Base-by-base conservation (phyloP, 108 stramenopile genomes). In the Discostella pseudostelligera region DNA sequence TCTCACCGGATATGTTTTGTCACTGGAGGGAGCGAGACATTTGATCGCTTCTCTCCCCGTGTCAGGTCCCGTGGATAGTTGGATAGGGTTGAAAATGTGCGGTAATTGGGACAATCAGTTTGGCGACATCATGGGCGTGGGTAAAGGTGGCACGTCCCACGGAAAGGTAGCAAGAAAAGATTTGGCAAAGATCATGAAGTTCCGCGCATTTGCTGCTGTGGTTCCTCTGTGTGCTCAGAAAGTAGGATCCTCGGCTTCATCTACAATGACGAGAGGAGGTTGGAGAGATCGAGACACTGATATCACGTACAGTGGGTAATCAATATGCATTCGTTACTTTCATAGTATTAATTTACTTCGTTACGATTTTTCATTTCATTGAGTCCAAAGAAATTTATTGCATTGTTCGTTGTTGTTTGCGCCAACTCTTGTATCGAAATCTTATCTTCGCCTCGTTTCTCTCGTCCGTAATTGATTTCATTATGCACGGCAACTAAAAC, bases 1-100 rank as follows among this genome's bases (percentile, higher is more conserved):
- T 60, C 73, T 93, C 43, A 93, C 92, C 3, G 92, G 92, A 4
- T 93, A 93, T 60, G 67, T 90, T 29, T 22, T 93, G 20, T 86
- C 85, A 25, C 43, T 81, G 19, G 84, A 83, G n/a, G 90, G 90
- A 9, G 85, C 82, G 1, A 55, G 65, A 21, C 65, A 80, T 74
- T 70, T 91, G 36, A 19, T 81, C 36, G 59, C 79, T 43, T 51
- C 57, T 21, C 72, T 91, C 40, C 90, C 90, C n/a, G 85, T 91
- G 3, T 10, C 50, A 12, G 90, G 87, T 6, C 90, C 90, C 3
- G 78, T 85, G 3, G 50, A 51, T 26, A 50, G 82, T 55, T 91
- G 85, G 87, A 85, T 91, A 47, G 90, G 87, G 49, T 50, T 88
- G 59, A 73, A 81, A 60, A 84, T 86, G 76, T 82, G 78, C 39